A percentile compares a stretch with the other conserved stretches of the same genome.
phyloP scores from a whole-genome alignment of 2,329 filamentous ascomycete species.

The Myriosclerotinia curreyana region DNA sequence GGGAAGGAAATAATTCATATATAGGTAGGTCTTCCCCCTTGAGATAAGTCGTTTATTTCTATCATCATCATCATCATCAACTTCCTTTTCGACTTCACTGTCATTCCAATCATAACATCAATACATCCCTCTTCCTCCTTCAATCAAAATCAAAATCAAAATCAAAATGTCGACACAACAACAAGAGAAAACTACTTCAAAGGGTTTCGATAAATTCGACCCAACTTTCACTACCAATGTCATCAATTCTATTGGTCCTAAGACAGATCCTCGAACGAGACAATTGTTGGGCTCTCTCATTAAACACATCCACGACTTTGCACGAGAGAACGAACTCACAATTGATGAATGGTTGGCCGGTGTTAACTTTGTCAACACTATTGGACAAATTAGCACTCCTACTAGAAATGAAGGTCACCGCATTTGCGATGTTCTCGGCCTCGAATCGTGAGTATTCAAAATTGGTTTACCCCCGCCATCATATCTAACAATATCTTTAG shows the following conservation, averaged over 20 bases:
- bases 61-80: constrained; percentile 1
- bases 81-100: neutral
- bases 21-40: constrained; percentile 14
- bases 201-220: constrained; percentile 52
- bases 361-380: constrained; percentile 71
- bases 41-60: neutral
- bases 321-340: constrained; percentile 72
- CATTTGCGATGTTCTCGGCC: constrained; percentile 68
- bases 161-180: constrained; percentile 19
- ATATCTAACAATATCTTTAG: constrained; percentile 39
- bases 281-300: constrained; percentile 63
- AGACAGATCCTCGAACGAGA: constrained; percentile 62
- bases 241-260: constrained; percentile 69
- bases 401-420: constrained; percentile 72
- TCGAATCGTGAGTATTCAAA: constrained; percentile 60
- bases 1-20: constrained; percentile 1
- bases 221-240: constrained; percentile 74
- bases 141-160: neutral
- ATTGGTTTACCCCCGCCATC: neutral
- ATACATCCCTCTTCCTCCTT: neutral
- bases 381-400: constrained; percentile 63
- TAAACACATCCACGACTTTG: constrained; percentile 73
- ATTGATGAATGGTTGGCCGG: constrained; percentile 74
- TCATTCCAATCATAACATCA: neutral
- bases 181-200: constrained; percentile 10